Evolutionary conservation across 1,284 basidiomycete genomes (phyloP).

Genomic region (Afroboletus lepidellus): DNA sequence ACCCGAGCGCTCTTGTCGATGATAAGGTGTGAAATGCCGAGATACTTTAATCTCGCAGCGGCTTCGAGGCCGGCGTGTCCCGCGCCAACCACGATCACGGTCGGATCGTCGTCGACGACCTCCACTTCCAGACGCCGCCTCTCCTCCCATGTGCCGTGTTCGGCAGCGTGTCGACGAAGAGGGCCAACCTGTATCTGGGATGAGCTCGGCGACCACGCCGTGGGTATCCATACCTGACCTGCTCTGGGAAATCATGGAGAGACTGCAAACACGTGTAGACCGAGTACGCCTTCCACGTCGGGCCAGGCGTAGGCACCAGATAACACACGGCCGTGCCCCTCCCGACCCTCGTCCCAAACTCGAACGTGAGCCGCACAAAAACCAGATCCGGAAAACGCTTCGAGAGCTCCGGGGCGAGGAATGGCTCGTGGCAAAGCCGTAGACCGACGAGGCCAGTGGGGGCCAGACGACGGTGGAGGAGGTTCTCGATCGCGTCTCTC

Average conservation of each 20-base stretch:
- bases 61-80: conserved; percentile 37
- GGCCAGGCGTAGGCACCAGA: conserved; percentile 17
- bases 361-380: conserved; percentile 25
- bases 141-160: conserved; percentile 32
- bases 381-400: conserved; percentile 27
- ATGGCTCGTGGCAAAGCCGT: conserved; percentile 15
- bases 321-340: conserved; percentile 23
- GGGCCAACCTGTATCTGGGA: conserved; percentile 17
- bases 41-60: conserved; percentile 37
- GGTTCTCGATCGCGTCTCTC: conserved; percentile 20
- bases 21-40: conserved; percentile 36
- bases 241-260: conserved; percentile 46
- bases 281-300: conserved; percentile 30
- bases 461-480: conserved; percentile 30
- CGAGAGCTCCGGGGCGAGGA: conserved; percentile 23
- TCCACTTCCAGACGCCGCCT: conserved; percentile 26
- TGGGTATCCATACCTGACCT: conserved; percentile 12
- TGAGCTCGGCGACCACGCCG: not conserved
- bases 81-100: too few species aligned
- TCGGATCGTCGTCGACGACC: conserved; percentile 27
- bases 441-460: conserved; percentile 32
- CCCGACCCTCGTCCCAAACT: conserved; percentile 25
- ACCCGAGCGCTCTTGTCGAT: conserved; percentile 36
- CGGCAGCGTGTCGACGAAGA: conserved; percentile 17
- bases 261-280: conserved; percentile 48